Evolutionary conservation across 2,329 filamentous ascomycete species (phyloP).

Genomic region (Pezicula neosporulosa): DNA sequence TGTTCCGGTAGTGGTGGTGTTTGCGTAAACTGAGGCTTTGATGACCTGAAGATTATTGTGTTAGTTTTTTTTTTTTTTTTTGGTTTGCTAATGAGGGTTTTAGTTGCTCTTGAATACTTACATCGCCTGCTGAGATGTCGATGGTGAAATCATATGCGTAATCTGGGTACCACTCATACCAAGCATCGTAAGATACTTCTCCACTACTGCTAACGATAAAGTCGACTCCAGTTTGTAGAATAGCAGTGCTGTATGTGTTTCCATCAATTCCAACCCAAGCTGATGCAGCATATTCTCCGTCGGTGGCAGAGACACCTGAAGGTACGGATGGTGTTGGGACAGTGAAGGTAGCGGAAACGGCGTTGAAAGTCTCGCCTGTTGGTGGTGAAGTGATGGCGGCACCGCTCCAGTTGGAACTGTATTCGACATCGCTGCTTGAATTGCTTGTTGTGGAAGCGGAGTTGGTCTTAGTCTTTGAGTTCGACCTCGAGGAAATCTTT

Average conservation of each 20-base stretch:
- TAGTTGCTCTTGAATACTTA: constrained; percentile 37
- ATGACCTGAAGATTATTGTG: constrained; percentile 29
- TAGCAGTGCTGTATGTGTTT: constrained; percentile 49
- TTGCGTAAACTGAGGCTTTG: constrained; percentile 33
- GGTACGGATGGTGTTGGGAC: constrained; percentile 19
- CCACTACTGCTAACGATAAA: constrained; percentile 38
- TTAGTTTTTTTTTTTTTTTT: too few relatives aligned
- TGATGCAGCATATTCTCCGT: constrained; percentile 30
- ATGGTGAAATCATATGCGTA: constrained; percentile 46
- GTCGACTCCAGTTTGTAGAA: constrained; percentile 54
- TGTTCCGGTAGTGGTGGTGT: constrained; percentile 34
- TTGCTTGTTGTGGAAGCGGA: constrained; percentile 3
- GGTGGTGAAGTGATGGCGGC: constrained; percentile 28
- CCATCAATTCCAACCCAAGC: constrained; percentile 62
- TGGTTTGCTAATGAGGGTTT: constrained; percentile 26
- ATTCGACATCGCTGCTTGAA: constrained; percentile 18
- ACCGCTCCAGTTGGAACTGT: constrained; percentile 35
- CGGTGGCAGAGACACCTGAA: constrained; percentile 11
- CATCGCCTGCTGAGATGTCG: constrained; percentile 43
- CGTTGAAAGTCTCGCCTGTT: constrained; percentile 28
- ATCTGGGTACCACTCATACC: constrained; percentile 59
- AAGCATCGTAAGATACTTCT: constrained; percentile 43
- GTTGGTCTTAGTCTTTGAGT: constrained; percentile 2
- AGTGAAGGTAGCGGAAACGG: constrained; percentile 32
- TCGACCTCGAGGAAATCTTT: background rate